Percentiles rank a stretch among this genome's conserved stretches.
Conservation (phyloP, 768 basidiomycete genomes). For the Boletus coccyginus region DNA sequence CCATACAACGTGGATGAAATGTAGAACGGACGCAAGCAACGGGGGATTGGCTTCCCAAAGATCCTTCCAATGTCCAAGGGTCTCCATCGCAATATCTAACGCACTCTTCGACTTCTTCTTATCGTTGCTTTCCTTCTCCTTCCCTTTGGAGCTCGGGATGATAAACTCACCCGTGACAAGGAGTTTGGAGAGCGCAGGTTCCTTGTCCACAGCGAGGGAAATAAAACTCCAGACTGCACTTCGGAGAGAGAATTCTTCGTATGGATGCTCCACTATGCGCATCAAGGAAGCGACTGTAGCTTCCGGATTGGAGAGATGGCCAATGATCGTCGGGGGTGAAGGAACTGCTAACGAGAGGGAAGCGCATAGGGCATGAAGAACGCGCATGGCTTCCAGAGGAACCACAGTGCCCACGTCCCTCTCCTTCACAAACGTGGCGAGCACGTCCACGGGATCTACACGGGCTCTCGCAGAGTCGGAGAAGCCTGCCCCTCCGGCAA, state of each 20-base stretch:
- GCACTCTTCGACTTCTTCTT: slow-evolving; percentile 51
- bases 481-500: slow-evolving; percentile 47
- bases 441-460: slow-evolving; percentile 70
- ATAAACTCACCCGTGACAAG: slow-evolving; percentile 75
- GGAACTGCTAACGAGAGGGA: slow-evolving; percentile 61
- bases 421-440: slow-evolving; percentile 65
- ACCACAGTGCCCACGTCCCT: slow-evolving; percentile 58
- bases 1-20: slow-evolving; percentile 79
- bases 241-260: slow-evolving; percentile 69
- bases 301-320: slow-evolving; percentile 77
- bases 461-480: slow-evolving; percentile 45
- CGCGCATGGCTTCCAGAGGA: slow-evolving; percentile 62
- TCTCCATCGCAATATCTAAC: slow-evolving; percentile 62
- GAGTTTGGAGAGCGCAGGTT: slow-evolving; percentile 79
- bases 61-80: slow-evolving; percentile 66
- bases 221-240: slow-evolving; percentile 85
- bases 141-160: slow-evolving; percentile 43
- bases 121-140: slow-evolving; percentile 24
- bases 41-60: slow-evolving; percentile 78
- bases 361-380: slow-evolving; percentile 65
- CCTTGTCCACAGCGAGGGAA: slow-evolving; percentile 74
- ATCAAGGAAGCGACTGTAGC: slow-evolving; percentile 64
- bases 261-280: slow-evolving; percentile 73
- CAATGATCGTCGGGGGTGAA: slow-evolving; percentile 69
- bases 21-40: slow-evolving; percentile 67